These are phyloP conservation scores for Chrysoporthe puriensis DNA, from an alignment of 2,329 filamentous ascomycete species.

Conservation along the genomic window DNA sequence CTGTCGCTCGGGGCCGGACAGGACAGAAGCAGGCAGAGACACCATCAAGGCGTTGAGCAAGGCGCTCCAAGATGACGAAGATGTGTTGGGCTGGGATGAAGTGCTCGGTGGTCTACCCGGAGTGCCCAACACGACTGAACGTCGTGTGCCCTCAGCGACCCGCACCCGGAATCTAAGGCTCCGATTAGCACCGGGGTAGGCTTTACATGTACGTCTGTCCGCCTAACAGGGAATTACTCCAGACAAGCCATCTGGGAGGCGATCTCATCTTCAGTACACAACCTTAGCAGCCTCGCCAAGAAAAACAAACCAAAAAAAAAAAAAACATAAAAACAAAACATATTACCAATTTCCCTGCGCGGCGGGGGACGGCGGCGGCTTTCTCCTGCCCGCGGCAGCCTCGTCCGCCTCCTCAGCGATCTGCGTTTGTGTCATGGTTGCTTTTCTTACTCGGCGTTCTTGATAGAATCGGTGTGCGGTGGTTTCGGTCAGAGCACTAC, in stretches of 20 bases:
- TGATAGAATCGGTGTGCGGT: slow-evolving; percentile 24
- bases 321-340: too few species aligned
- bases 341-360: neutral
- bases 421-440: slow-evolving; percentile 14
- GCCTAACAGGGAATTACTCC: neutral
- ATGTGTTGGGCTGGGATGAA: neutral
- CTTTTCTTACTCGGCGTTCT: slow-evolving; percentile 20
- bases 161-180: neutral
- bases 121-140: neutral
- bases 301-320: neutral
- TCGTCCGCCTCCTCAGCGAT: slow-evolving; percentile 4
- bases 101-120: neutral
- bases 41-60: too few species aligned
- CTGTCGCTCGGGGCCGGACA: neutral
- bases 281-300: neutral
- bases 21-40: neutral
- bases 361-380: slow-evolving; percentile 14
- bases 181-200: neutral
- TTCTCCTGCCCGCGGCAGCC: slow-evolving; percentile 2
- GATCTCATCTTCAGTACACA: neutral
- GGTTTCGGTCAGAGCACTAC: slow-evolving; percentile 20
- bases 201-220: neutral
- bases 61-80: neutral
- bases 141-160: neutral
- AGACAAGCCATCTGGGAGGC: neutral